Evolutionary conservation across 2,329 filamentous ascomycete species (phyloP), one percentile per base, ranked within the genome.

Genomic region (Geosmithia flava): DNA sequence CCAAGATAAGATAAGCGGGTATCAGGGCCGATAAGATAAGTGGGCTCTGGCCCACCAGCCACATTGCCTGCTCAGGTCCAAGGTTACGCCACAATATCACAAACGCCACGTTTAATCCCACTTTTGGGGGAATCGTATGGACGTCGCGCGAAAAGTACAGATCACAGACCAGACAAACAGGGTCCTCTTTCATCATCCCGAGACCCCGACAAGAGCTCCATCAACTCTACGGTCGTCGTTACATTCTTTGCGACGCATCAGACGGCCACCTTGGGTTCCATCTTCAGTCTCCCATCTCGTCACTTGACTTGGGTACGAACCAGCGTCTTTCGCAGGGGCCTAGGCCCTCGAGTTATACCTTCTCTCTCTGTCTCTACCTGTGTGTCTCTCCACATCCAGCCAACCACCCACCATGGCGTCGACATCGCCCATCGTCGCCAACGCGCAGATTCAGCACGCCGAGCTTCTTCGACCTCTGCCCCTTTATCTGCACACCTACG

Each of bases 391-490:
- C 17, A 40, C 37, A 15, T 15, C 11, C 15, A 13, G 3, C 41
- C 41, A 11, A 7, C 41, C 20, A 20, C 42, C 49, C 52, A 53
- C 45, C 61, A 85, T 85, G 82, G 75, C 83, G 69, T 81, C 83
- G 65, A 75, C 83, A 69, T 27, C 23, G 10, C 81, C 83, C 65
- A 85, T 98, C 67, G 89, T 97, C 66, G 87, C 95, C 70, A 91
- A 88, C 68, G 69, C 83, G 57, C 87, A 95, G 75, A 95, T 98
- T 66, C 79, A 85, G 72, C 76, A 82, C 63, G 86, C 93, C 54
- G 85, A 88, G 63, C 78, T 98, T 56, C 83, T 96, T 67, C 89
- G 88, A 59, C 89, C 91, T 53, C 78, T 95, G 54, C 81, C 89
- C 33, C 68, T 85, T 53, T 80, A 85, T 61, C 72, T 94, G 52